Base-by-base conservation (phyloP, 345 rosid genomes). In the Citrus inodora region DNA sequence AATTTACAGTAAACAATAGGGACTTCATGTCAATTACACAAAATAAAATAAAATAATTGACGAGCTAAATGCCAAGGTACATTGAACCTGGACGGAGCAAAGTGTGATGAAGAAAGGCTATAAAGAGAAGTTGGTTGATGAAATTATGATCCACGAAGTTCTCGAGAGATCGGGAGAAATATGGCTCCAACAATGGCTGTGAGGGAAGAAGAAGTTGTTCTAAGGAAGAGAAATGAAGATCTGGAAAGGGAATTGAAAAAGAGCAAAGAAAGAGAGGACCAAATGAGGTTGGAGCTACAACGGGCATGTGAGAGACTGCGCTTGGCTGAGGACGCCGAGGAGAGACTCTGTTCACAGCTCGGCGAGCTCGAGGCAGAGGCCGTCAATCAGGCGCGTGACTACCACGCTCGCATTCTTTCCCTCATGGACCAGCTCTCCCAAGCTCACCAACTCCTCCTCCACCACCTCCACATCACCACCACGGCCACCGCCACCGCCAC, bases 331-430 rank as follows among this genome's bases (percentile, higher is more conserved):
- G 97, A 92, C 33, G 98, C 87, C 0, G 98, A 92, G 88, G 97
- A 93, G 85, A 81, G 90, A 80, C 92, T 94, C 60, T 93, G 97
- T 83, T 80, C 89, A 7, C 95, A 93, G 89, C 90, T 94, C 0
- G 97, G 98, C 0, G 97, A 94, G 82, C 90, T 94, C 4, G 98
- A 94, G 85, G 98, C 97, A 0, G 98, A 94, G 84, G 88, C 95
- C 32, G 85, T 90, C 46, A 74, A 81, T 53, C 90, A 90, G 55
- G 98, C 97, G 9, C 95, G 95, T 71, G 92, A 60, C 11, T 87
- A 89, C 73, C 90, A 82, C 73, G 87, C 95, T 24, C 91, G 90
- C 8, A 83, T 93, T 21, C 4, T 94, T 32, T 80, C 91, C 48
- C 92, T 93, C 67, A 63, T 82, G 83, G 76, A 86, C 55, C 93